A percentile compares a stretch with the other conserved stretches of the same genome.
Conservation (phyloP, 2,329 filamentous ascomycete species). For the Rutstroemia sp. region DNA sequence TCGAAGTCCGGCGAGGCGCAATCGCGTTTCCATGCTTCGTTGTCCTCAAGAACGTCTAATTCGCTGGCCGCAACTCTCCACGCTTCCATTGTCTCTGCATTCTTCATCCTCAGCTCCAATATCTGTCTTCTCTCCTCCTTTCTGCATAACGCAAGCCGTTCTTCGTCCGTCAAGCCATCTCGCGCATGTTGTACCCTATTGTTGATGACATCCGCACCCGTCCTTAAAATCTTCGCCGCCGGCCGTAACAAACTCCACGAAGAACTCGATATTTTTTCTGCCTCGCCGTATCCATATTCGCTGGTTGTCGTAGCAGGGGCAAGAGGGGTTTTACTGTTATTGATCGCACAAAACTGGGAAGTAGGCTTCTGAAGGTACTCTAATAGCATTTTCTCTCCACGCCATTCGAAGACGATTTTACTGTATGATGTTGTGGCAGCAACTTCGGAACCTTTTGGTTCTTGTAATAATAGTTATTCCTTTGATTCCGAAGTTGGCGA, state of each 20-base stretch:
- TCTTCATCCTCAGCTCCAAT: constrained; percentile 56
- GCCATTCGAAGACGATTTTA: constrained; percentile 2
- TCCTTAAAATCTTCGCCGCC: constrained; percentile 21
- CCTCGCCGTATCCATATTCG: neutral
- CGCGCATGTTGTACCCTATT: constrained; percentile 20
- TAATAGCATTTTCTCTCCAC: constrained; percentile 16
- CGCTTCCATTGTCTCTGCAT: constrained; percentile 59
- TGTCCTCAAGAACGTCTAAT: constrained; percentile 72
- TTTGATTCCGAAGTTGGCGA: too few relatives aligned
- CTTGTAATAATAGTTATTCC: too few relatives aligned
- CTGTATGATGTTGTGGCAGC: neutral
- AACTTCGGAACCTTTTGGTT: too few relatives aligned
- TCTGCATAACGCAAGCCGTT: constrained; percentile 40
- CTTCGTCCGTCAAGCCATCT: constrained; percentile 32
- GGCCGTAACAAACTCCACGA: constrained; percentile 22
- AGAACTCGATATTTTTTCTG: neutral
- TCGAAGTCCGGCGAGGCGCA: constrained; percentile 47
- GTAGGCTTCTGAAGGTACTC: constrained; percentile 21
- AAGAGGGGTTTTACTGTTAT: constrained; percentile 6
- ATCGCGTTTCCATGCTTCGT: constrained; percentile 73
- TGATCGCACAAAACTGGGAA: constrained; percentile 15
- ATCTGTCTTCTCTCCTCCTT: constrained; percentile 55
- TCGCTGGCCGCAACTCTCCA: constrained; percentile 72
- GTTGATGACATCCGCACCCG: constrained; percentile 22
- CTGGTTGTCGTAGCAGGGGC: neutral